phyloP scores from a whole-genome alignment of 2,329 filamentous ascomycete species.

The Claviceps sp. region DNA sequence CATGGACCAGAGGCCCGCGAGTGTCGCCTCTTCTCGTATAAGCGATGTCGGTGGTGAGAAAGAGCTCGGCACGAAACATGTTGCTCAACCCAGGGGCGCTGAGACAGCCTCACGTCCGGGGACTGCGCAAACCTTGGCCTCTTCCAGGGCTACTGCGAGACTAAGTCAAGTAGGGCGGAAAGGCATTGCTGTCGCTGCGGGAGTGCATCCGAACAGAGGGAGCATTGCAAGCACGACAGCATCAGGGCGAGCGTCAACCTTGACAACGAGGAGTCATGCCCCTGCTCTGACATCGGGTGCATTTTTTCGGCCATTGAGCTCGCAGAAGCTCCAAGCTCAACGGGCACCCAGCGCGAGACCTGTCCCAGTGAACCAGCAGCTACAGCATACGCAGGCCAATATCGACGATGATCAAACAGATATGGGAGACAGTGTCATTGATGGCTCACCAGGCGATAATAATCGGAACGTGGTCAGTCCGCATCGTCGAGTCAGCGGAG shows the following conservation, averaged over 20 bases:
- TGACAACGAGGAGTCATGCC: slow-evolving; percentile 73
- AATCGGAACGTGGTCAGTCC: slow-evolving; percentile 32
- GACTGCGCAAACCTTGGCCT: slow-evolving; percentile 37
- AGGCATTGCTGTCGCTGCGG: slow-evolving; percentile 23
- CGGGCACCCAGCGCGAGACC: slow-evolving; percentile 44
- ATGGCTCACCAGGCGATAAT: slow-evolving; percentile 42
- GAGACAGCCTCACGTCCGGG: slow-evolving; percentile 38
- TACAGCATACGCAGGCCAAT: slow-evolving; percentile 13
- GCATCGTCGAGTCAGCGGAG: slow-evolving; percentile 16
- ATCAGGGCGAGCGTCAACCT: slow-evolving; percentile 39
- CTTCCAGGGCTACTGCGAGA: slow-evolving; percentile 31
- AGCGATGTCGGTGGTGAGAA: slow-evolving; percentile 50
- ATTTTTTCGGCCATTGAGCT: slow-evolving; percentile 95
- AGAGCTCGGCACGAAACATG: slow-evolving; percentile 27
- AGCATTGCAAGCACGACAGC: slow-evolving; percentile 32
- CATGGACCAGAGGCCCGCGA: slow-evolving; percentile 38
- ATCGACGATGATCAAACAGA: slow-evolving; percentile 29
- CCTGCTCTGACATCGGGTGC: slow-evolving; percentile 78
- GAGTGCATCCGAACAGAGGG: slow-evolving; percentile 29
- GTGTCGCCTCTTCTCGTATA: slow-evolving; percentile 60
- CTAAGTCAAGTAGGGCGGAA: slow-evolving; percentile 44
- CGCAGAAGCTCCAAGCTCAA: slow-evolving; percentile 84
- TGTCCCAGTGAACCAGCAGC: slow-evolving; percentile 25
- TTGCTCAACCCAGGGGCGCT: slow-evolving; percentile 22
- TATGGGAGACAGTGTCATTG: slow-evolving; percentile 27